phyloP scores from a whole-genome alignment of 345 rosid genomes.

The Populus simonii region DNA sequence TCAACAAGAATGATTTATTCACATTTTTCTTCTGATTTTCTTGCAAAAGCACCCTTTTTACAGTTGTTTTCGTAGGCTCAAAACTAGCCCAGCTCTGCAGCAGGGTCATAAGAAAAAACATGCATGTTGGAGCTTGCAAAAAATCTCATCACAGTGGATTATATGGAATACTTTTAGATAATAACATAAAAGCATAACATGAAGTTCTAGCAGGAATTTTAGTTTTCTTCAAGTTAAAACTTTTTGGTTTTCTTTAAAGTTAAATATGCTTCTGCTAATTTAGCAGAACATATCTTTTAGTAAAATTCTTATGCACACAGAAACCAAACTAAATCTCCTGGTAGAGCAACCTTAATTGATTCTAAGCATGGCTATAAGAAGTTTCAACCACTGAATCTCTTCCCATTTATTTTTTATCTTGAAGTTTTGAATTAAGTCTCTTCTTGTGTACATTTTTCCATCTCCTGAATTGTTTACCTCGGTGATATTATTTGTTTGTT shows the following conservation, averaged over 20 bases:
- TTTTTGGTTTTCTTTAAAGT: neutral
- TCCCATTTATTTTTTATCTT: neutral
- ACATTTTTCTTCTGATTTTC: conserved; percentile 46
- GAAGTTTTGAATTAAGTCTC: neutral
- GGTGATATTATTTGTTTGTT: neutral
- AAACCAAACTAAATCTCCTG: neutral
- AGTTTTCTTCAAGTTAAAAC: too few species aligned
- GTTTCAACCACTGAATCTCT: neutral
- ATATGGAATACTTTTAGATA: neutral
- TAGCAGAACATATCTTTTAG: neutral
- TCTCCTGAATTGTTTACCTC: neutral
- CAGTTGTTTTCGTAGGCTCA: conserved; percentile 89
- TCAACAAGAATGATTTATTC: conserved; percentile 33
- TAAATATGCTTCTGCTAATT: neutral
- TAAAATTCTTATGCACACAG: neutral
- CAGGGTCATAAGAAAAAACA: conserved; percentile 14
- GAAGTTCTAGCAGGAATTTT: neutral
- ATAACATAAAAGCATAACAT: neutral
- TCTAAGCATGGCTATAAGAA: neutral
- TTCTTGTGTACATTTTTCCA: neutral
- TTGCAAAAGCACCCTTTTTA: conserved; percentile 75
- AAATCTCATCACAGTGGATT: neutral
- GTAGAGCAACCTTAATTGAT: neutral
- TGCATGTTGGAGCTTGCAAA: neutral
- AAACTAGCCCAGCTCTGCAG: conserved; percentile 82